A percentile compares a stretch with the other conserved stretches of the same genome.
These are phyloP conservation scores for Pseudovirgaria hyperparasitica DNA, from an alignment of 2,329 filamentous ascomycete genomes.

Conservation along the genomic window DNA sequence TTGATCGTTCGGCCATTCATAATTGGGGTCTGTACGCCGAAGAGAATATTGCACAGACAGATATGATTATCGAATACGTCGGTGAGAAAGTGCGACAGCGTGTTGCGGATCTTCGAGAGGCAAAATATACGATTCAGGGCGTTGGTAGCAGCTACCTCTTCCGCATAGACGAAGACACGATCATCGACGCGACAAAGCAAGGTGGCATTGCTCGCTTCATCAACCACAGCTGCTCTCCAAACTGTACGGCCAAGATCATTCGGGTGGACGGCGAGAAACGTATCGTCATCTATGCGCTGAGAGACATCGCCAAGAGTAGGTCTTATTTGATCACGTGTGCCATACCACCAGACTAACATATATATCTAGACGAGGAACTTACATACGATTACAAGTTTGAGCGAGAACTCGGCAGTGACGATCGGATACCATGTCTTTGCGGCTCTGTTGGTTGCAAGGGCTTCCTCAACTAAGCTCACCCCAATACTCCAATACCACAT, in stretches of 20 bases:
- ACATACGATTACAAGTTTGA: constrained; percentile 99
- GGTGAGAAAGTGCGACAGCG: constrained; percentile 95
- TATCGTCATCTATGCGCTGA: constrained; percentile 95
- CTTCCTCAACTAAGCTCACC: constrained; percentile 70
- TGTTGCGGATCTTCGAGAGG: constrained; percentile 91
- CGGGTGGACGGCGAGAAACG: constrained; percentile 95
- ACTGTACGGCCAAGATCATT: constrained; percentile 98
- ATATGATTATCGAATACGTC: constrained; percentile 99
- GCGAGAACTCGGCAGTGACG: constrained; percentile 84
- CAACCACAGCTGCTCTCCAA: constrained; percentile 96
- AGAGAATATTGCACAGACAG: constrained; percentile 91
- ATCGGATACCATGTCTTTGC: constrained; percentile 94
- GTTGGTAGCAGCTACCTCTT: constrained; percentile 97
- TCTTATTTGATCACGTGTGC: constrained; percentile 16
- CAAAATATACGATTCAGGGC: constrained; percentile 84
- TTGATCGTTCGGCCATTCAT: constrained; percentile 93
- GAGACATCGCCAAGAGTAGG: constrained; percentile 91
- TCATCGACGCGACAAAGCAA: constrained; percentile 97
- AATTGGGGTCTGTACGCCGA: constrained; percentile 98
- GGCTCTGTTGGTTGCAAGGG: constrained; percentile 95
- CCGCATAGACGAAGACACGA: constrained; percentile 93
- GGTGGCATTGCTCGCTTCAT: constrained; percentile 97
- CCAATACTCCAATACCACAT: no score
- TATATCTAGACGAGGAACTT: constrained; percentile 74
- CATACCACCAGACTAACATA: constrained; percentile 20